Base-by-base conservation (phyloP, 106 monocot species). In the Hemerocallis citrina region DNA sequence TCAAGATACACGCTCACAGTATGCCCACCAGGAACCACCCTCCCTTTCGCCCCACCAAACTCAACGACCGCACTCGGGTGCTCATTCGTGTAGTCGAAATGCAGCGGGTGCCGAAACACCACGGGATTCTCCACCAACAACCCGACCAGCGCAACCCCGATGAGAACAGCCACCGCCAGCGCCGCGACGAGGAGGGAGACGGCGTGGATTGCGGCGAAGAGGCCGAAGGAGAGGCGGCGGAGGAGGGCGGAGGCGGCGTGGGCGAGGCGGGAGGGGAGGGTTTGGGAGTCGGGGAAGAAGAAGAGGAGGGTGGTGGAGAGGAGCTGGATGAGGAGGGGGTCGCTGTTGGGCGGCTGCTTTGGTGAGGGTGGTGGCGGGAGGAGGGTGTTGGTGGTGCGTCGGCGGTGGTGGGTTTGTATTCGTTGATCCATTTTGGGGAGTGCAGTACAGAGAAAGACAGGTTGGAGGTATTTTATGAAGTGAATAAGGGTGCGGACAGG, bases 111-210 rank as follows among this genome's bases (percentile, higher is more conserved):
- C 7, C 42, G 57, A 15, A 59, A 23, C 17, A 35, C 13, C 21
- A 73, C 63, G 21, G 78, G 78, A 40, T 78, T 68, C 34, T 73
- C 78, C 38, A 63, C 57, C 57, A 45, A 78, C 23, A 78, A 25
- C 32, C 63, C 19, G 29, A 73, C 78, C 17, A 73, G 23, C 0
- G 35, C 30, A 46, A 78, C 39, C 11, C 78, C 73, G 57, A 78
- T 37, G 21, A 78, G 32, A 5, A 68, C 29, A 6, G 78, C 61
- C 4, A 50, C 22, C 11, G 55, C 17, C 42, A 61, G 10, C 15
- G 55, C 48, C 34, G 25, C 47, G 24, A 78, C 10, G 12, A 78
- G 73, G 41, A 55, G 37, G 14, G 33, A 56, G 29, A 38, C 21
- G 7, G 62, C 68, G 49, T 47, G 64, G 25, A 47, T 27, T 3